Base-by-base conservation (phyloP, 2,329 filamentous ascomycete genomes). In the Verticillium tricorpus region DNA sequence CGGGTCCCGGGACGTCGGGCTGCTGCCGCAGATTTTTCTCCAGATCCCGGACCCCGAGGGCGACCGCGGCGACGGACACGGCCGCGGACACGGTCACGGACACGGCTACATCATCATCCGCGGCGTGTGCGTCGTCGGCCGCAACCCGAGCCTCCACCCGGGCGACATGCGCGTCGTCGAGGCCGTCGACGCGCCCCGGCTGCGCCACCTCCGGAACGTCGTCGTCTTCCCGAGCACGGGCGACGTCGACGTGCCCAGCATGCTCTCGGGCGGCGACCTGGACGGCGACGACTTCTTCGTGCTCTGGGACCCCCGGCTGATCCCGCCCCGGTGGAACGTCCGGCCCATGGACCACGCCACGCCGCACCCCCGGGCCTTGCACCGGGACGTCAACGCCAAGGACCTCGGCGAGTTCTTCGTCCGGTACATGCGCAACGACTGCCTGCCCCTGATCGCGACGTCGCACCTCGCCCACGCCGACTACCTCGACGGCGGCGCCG, bases 201-300 rank as follows among this genome's bases (percentile, higher is more conserved):
- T 99, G 3, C 85, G 82, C 56, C 91, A 97, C 69, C 80, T 97
- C 4, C 88, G 85, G 61, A 89, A 98, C 70, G 91, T 96, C 0
- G 89, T 98, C 1, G 93, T 98, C 0, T 89, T 99, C 57, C 92
- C 95, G 0, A 86, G 91, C 39, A 89, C 80, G 0, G 94, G 94
- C 0, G 92, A 97, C 70, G 83, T 90, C 17, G 92, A 96, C 65
- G 78, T 99, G 25, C 87, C 93, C 1, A 93, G 90, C 69, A 98
- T 98, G 94, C 93, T 95, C 66, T 97, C 95, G 4, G 95, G 95
- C 2, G 95, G 95, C 0, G 95, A 99, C 70, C 82, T 99, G 0
- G 95, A 99, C 70, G 95, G 95, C 0, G 95, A 99, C 69, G 95
- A 99, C 71, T 99, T 93, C 72, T 89, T 98, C 61, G 87, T 98